Evolutionary conservation across 768 basidiomycete genomes (phyloP), one percentile per base, ranked within the genome.

Genomic region (Mycena albidolilacea): DNA sequence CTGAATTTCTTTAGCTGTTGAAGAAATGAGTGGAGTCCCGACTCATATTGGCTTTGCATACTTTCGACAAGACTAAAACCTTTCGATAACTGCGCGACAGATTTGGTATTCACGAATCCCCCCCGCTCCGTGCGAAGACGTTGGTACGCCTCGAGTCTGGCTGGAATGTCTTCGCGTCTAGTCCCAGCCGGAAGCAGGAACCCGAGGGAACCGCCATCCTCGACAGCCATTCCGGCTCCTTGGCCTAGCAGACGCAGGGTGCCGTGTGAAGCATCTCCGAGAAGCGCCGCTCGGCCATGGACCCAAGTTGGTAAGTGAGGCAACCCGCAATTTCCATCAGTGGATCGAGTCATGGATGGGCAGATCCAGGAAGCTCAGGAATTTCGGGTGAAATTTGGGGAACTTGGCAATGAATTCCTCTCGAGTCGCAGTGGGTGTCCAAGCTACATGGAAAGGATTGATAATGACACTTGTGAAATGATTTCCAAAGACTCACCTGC

Each of bases 221-320:
- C 69, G 21, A 70, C 59, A 1, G 69, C 69, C 38, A 50, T 58
- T 0, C n/a, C 69, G 0, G 69, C 55, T 21, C 69, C 69, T 38
- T 70, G 69, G 8, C 43, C 69, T 2, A 70, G 41, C 1, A 60
- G 14, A 7, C 63, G 63, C 3, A 63, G n/a, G 7, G 69, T 70
- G 7, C 30, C 69, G 17, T 70, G 69, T 3, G 69, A 55, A 0
- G 69, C 62, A 11, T 65, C 69, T 5, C 69, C 69, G 2, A 70
- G 69, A 0, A 70, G 62, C 2, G 63, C 69, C 5, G 69, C 57
- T 1, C 48, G 69, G 0, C 69, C 63, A 7, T 9, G 37, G 30
- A 59, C 50, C 69, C 69, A 70, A 30, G 63, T 70, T 38, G 55
- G 63, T 1, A 70, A 35, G 3, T 15, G n/a, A 2, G 69, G 69